Base-by-base conservation (phyloP, 2,329 filamentous ascomycete genomes). In the Ceratocystis smalleyi region DNA sequence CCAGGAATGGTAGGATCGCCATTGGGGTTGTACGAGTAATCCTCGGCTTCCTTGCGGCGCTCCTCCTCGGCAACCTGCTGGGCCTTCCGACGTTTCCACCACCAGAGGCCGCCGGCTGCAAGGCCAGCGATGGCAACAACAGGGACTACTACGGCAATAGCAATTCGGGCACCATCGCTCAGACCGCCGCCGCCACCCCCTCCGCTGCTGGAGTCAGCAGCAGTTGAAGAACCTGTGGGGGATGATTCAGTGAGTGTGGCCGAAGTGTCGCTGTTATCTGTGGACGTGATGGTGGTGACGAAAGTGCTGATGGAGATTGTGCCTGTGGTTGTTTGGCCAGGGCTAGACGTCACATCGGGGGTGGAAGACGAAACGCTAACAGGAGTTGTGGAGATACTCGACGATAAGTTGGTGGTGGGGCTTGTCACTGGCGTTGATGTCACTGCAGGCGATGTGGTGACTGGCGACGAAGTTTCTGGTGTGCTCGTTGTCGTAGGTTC, bases 21-120 rank as follows among this genome's bases (percentile, higher is more conserved):
- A 75, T 97, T 97, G n/a, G 94, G 94, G 74, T 97, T 97, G 78
- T 91, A 97, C 40, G 88, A 87, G 73, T 97, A 97, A 72, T 97
- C 94, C 73, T 97, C 92, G 10, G 96, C 91, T 75, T 99, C 94
- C 77, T 96, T 96, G 68, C 91, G 84, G 61, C 94, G 84, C 70
- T 91, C 84, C 72, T 96, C 94, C 71, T 94, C 90, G 15, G 87
- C 88, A 68, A 84, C 83, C 78, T 90, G 94, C 68, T 86, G 84
- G 70, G 88, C 85, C 77, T 95, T 95, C 68, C 91, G 87, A 77
- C 85, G 91, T 72, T 89, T 85, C 90, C 91, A 99, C 71, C 92
- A 83, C 74, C 88, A 91, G 32, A 96, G 79, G 5, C 85, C 88
- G 2, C 83, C 83, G 7, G 92, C 74, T 1, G 92, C 84, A 24